Percentiles rank a stretch among this genome's conserved stretches.
phyloP scores from a whole-genome alignment of 176 grass and related monocot species.

The Metroxylon sagu region DNA sequence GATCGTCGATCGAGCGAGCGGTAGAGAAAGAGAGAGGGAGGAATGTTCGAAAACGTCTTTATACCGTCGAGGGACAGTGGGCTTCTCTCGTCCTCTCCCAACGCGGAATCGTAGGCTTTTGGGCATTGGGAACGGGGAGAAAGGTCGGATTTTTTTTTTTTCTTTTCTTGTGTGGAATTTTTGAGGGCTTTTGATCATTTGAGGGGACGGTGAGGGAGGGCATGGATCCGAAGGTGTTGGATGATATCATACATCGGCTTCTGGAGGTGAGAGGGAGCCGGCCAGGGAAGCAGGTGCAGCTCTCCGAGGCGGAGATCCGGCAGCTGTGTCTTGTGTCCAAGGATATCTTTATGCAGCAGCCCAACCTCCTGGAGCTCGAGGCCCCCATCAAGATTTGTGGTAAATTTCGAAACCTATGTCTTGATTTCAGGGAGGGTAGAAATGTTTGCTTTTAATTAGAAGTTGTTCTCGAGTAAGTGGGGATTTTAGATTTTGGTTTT shows the following conservation, averaged over 20 bases:
- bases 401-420: neutral
- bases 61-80: too few species aligned
- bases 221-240: conserved; percentile 33
- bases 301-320: conserved; percentile 36
- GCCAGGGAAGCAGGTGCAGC: conserved; percentile 42
- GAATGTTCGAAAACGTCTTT: too few species aligned
- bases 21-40: too few species aligned
- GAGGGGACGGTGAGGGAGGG: neutral
- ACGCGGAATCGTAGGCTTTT: too few species aligned
- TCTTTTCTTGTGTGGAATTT: neutral
- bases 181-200: neutral
- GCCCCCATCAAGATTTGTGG: conserved; percentile 51
- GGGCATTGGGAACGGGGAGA: too few species aligned
- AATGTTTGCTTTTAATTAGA: too few species aligned
- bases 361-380: conserved; percentile 43
- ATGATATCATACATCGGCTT: conserved; percentile 40
- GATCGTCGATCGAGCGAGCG: too few species aligned
- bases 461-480: too few species aligned
- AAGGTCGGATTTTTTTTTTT: too few species aligned
- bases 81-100: too few species aligned
- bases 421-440: neutral
- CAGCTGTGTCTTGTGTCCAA: conserved; percentile 35
- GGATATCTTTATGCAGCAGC: conserved; percentile 36
- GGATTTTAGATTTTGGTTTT: too few species aligned
- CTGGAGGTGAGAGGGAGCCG: conserved; percentile 29